phyloP scores from a whole-genome alignment of 345 rosid species.

The Sonneratia caseolaris region DNA sequence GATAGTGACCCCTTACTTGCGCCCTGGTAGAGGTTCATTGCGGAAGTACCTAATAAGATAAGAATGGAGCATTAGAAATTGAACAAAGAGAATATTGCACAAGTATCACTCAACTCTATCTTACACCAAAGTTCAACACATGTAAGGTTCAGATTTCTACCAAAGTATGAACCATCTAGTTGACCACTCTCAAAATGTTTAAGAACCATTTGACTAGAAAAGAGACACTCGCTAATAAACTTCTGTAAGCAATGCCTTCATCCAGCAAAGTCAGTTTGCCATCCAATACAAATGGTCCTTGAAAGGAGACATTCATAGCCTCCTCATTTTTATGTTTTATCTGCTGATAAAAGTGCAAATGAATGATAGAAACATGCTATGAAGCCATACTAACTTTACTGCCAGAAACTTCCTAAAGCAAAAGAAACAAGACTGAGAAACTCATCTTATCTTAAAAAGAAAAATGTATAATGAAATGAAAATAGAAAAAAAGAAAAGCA shows the following conservation, averaged over 20 bases:
- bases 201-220: no score
- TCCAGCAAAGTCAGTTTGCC: neutral
- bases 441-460: neutral
- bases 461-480: neutral
- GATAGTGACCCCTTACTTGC: slow-evolving; percentile 28
- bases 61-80: neutral
- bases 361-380: neutral
- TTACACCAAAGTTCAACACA: neutral
- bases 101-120: neutral
- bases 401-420: neutral
- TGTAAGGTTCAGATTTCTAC: neutral
- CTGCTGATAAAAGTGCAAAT: neutral
- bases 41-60: slow-evolving; percentile 33
- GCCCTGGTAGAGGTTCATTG: slow-evolving; percentile 72
- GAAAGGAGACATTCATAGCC: neutral
- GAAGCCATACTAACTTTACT: neutral
- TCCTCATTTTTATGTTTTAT: neutral
- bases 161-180: neutral
- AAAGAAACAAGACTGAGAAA: neutral
- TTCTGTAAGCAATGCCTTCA: neutral
- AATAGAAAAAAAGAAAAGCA: no score
- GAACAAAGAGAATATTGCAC: neutral
- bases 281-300: no score
- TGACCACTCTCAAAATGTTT: no score
- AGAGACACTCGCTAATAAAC: no score